These are phyloP conservation scores for Microstroma glucosiphilum DNA, from an alignment of 1,284 basidiomycete genomes.

Conservation along the genomic window DNA sequence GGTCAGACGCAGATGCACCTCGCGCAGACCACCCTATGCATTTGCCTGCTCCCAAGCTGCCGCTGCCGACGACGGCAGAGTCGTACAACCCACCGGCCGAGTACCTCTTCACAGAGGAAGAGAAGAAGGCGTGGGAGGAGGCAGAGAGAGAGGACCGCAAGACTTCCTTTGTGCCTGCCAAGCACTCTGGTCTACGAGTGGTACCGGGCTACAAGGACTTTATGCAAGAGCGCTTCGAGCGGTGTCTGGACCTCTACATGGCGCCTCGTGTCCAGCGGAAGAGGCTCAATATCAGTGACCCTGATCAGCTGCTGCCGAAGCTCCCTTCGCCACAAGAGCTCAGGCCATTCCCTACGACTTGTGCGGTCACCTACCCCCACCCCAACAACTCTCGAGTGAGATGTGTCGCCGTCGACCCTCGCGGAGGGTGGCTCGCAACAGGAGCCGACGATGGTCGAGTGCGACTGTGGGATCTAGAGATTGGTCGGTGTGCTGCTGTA, in stretches of 20 bases:
- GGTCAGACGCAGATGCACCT: conserved; percentile 61
- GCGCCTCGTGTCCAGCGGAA: conserved; percentile 70
- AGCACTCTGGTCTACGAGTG: conserved; percentile 74
- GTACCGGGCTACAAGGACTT: conserved; percentile 89
- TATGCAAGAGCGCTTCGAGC: conserved; percentile 86
- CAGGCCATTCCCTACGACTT: conserved; percentile 86
- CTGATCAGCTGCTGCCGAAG: conserved; percentile 84
- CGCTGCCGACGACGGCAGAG: conserved; percentile 82
- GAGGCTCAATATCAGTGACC: conserved; percentile 53
- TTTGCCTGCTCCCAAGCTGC: conserved; percentile 85
- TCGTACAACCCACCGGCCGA: conserved; percentile 98
- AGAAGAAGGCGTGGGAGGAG: conserved; percentile 75
- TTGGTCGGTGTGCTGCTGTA: conserved; percentile 79
- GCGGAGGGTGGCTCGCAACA: conserved; percentile 83
- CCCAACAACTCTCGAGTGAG: conserved; percentile 63
- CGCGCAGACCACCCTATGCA: conserved; percentile 59
- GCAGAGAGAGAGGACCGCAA: conserved; percentile 86
- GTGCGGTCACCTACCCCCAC: conserved; percentile 68
- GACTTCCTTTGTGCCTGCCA: conserved; percentile 79
- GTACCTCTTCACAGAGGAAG: conserved; percentile 84
- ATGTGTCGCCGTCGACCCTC: conserved; percentile 73
- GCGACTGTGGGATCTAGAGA: conserved; percentile 85
- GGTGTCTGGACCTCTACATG: conserved; percentile 93
- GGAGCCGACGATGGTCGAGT: conserved; percentile 86
- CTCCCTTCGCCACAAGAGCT: conserved; percentile 88